phyloP scores from a whole-genome alignment of 805 yeast species.

The Saturnispora halmiae region DNA sequence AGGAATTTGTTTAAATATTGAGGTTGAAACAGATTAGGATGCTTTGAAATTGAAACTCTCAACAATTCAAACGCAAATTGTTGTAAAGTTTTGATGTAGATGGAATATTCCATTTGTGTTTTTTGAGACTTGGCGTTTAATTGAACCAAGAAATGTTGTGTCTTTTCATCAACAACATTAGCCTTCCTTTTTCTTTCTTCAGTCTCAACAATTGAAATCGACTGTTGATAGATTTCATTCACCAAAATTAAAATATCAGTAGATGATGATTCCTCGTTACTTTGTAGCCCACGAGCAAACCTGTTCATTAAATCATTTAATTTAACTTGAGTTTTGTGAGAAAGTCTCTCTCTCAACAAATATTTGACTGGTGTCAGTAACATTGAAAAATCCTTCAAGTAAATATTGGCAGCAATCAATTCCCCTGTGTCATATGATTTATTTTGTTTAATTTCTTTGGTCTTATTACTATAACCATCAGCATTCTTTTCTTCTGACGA shows the following conservation, averaged over 20 bases:
- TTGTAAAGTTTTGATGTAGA: conserved; percentile 55
- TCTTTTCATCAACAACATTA: conserved; percentile 19
- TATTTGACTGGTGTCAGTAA: conserved; percentile 63
- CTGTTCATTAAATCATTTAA: conserved; percentile 72
- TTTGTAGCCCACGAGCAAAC: conserved; percentile 68
- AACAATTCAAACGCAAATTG: conserved; percentile 70
- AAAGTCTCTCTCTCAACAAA: conserved; percentile 53
- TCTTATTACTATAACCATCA: conserved; percentile 75
- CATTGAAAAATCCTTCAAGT: conserved; percentile 44
- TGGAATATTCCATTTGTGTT: conserved; percentile 46
- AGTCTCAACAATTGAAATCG: conserved; percentile 28
- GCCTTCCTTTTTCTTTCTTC: conserved; percentile 15
- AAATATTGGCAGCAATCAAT: conserved; percentile 55
- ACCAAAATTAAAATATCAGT: conserved; percentile 60
- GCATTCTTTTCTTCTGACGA: conserved; percentile 93
- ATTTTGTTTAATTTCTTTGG: conserved; percentile 84
- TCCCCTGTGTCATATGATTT: conserved; percentile 86
- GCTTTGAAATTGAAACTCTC: conserved; percentile 58
- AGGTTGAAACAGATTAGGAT: conserved; percentile 49
- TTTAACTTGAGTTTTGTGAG: conserved; percentile 60
- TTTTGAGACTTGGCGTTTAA: conserved; percentile 49
- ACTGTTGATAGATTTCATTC: conserved; percentile 57
- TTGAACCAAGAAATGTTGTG: conserved; percentile 65
- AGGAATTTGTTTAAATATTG: conserved; percentile 62
- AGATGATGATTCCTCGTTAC: conserved; percentile 50